These are phyloP conservation scores for Ramichloridium luteum DNA, from an alignment of 2,329 filamentous ascomycete species.

Conservation along the genomic window DNA sequence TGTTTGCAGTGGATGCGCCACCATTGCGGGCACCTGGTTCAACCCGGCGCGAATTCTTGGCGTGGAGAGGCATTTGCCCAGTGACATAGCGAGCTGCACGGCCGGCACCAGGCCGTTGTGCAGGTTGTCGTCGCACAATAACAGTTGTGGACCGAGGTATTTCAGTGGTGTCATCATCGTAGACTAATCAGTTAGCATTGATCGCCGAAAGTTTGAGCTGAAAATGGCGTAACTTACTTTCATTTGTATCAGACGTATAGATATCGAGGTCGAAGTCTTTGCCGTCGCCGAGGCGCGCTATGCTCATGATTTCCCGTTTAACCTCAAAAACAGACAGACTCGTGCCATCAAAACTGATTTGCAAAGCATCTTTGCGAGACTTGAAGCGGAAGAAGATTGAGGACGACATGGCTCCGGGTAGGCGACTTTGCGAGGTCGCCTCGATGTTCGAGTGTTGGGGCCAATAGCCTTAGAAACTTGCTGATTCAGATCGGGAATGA, in stretches of 20 bases:
- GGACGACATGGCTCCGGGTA: conserved; percentile 77
- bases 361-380: conserved; percentile 87
- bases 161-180: conserved; percentile 95
- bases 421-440: too few relatives aligned
- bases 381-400: conserved; percentile 99
- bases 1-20: conserved; percentile 24
- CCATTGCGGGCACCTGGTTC: conserved; percentile 38
- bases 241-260: conserved; percentile 79
- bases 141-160: conserved; percentile 92
- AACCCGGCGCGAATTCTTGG: conserved; percentile 63
- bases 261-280: conserved; percentile 94
- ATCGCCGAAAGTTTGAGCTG: conserved; percentile 1
- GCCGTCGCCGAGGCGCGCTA: conserved; percentile 86
- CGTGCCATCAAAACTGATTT: conserved; percentile 93
- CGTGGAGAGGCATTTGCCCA: conserved; percentile 83
- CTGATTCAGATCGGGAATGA: too few relatives aligned
- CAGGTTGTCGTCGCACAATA: conserved; percentile 74
- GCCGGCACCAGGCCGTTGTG: conserved; percentile 73
- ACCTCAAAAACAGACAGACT: conserved; percentile 97
- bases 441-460: too few relatives aligned
- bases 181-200: conserved; percentile 48
- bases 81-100: conserved; percentile 90
- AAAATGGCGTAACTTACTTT: conserved; percentile 49
- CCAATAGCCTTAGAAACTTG: too few relatives aligned
- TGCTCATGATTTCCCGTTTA: conserved; percentile 95